A percentile compares a stretch with the other conserved stretches of the same genome.
Evolutionary conservation across 1,139 yeast species (phyloP).

Genomic region (Geotrichum reessii): DNA sequence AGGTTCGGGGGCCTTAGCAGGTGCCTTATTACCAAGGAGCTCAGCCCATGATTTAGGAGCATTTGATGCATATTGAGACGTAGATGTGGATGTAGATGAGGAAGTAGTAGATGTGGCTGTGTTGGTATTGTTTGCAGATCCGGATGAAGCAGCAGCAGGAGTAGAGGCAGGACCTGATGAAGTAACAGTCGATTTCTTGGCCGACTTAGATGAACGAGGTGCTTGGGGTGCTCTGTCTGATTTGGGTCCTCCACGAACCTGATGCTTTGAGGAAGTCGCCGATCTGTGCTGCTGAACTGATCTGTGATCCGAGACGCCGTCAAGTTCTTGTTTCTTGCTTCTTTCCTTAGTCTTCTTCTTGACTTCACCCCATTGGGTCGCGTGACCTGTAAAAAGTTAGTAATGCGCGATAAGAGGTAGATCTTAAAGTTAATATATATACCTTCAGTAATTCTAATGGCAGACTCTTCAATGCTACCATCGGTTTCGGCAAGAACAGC

Average conservation of each 20-base stretch:
- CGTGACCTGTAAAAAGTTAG: conserved; percentile 32
- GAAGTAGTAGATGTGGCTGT: conserved; percentile 23
- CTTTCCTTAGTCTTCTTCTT: conserved; percentile 50
- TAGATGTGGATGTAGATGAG: conserved; percentile 21
- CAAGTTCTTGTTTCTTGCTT: conserved; percentile 31
- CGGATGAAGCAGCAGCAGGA: conserved; percentile 22
- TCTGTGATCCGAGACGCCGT: conserved; percentile 11
- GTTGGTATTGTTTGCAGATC: conserved; percentile 15
- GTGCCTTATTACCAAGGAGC: conserved; percentile 21
- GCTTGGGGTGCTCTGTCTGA: conserved; percentile 13
- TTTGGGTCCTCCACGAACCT: conserved; percentile 19
- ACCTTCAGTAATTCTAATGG: conserved; percentile 84
- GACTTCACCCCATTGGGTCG: conserved; percentile 57
- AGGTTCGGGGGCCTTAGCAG: conserved; percentile 12
- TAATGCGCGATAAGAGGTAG: neutral
- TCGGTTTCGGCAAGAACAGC: conserved; percentile 68
- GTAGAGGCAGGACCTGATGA: conserved; percentile 24
- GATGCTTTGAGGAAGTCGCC: conserved; percentile 12
- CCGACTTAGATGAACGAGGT: conserved; percentile 14
- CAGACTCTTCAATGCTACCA: conserved; percentile 70
- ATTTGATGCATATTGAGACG: conserved; percentile 26
- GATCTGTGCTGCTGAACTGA: conserved; percentile 11
- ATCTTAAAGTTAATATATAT: neutral
- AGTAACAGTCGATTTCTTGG: conserved; percentile 14
- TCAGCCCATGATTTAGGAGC: conserved; percentile 31